These are phyloP conservation scores for Pseudopithomyces maydicus DNA, from an alignment of 2,329 filamentous ascomycete genomes.

Conservation along the genomic window DNA sequence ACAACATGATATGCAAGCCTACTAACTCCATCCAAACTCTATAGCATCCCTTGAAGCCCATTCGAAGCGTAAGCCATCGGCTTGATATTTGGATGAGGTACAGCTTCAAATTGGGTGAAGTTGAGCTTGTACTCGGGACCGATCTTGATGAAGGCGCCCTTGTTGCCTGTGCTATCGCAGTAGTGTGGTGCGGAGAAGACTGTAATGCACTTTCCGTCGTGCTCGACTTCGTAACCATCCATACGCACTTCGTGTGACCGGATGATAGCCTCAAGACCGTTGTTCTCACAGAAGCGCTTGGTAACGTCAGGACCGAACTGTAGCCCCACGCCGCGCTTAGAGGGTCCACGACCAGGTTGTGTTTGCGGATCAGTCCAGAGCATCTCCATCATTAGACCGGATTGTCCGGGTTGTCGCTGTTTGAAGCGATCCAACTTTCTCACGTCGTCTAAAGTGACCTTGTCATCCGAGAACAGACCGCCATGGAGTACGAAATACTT, in stretches of 20 bases:
- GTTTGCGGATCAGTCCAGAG: slow-evolving; percentile 97
- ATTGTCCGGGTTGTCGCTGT: slow-evolving; percentile 90
- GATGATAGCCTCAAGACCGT: slow-evolving; percentile 92
- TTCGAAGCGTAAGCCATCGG: slow-evolving; percentile 91
- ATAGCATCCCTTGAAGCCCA: slow-evolving; percentile 79
- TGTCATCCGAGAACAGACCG: slow-evolving; percentile 95
- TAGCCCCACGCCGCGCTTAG: slow-evolving; percentile 94
- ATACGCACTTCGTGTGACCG: slow-evolving; percentile 97
- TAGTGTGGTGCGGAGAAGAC: slow-evolving; percentile 98
- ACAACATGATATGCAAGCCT: slow-evolving; percentile 19
- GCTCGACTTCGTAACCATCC: slow-evolving; percentile 99
- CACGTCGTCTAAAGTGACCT: slow-evolving; percentile 88
- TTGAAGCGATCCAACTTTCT: slow-evolving; percentile 88
- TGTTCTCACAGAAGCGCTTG: slow-evolving; percentile 94
- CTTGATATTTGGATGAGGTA: slow-evolving; percentile 92
- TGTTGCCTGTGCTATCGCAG: slow-evolving; percentile 97
- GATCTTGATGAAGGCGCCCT: slow-evolving; percentile 98
- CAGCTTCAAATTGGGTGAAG: slow-evolving; percentile 93
- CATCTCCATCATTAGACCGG: slow-evolving; percentile 99
- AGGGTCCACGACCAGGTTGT: slow-evolving; percentile 83
- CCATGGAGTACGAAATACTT: slow-evolving; percentile 94
- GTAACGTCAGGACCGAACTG: slow-evolving; percentile 98
- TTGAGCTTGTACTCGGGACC: slow-evolving; percentile 88
- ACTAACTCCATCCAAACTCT: slow-evolving; percentile 22
- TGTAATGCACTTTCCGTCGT: slow-evolving; percentile 95